Evolutionary conservation across 202 grass and related monocot species (phyloP).

Genomic region (Sporobolus alterniflorus): DNA sequence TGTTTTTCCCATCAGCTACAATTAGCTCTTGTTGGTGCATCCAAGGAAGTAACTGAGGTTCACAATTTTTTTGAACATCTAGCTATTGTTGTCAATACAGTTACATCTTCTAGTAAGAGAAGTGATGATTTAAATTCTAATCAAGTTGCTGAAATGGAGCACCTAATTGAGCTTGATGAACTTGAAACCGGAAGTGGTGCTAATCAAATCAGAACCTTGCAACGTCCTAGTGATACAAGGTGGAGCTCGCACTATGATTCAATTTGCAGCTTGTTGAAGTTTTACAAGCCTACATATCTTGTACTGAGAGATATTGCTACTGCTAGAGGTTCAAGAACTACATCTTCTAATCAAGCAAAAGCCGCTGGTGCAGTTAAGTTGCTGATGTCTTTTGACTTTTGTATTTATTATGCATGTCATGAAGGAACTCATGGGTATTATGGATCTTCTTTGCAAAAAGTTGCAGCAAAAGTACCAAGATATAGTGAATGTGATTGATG

Average conservation of each 20-base stretch:
- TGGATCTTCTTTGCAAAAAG: too few relatives aligned
- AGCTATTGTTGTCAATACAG: not conserved
- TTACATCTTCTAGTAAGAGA: not conserved
- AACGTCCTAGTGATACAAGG: not conserved
- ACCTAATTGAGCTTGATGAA: not conserved
- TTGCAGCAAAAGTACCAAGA: too few relatives aligned
- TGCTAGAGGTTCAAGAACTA: not conserved
- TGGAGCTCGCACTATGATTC: not conserved
- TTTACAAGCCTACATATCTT: not conserved
- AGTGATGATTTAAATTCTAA: not conserved
- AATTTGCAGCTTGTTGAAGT: not conserved
- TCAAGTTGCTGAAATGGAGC: not conserved
- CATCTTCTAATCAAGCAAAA: not conserved
- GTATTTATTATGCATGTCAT: too few relatives aligned
- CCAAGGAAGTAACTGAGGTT: not conserved
- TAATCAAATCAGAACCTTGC: not conserved
- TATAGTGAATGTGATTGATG: too few relatives aligned
- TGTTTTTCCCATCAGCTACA: not conserved
- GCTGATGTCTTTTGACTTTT: too few relatives aligned
- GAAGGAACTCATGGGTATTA: too few relatives aligned
- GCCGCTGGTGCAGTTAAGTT: not conserved
- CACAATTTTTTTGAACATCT: not conserved
- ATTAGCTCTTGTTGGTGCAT: not conserved
- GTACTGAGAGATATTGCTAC: not conserved
- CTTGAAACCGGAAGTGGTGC: not conserved